Conservation (phyloP, 768 basidiomycete genomes). For the Suillus placidus region DNA sequence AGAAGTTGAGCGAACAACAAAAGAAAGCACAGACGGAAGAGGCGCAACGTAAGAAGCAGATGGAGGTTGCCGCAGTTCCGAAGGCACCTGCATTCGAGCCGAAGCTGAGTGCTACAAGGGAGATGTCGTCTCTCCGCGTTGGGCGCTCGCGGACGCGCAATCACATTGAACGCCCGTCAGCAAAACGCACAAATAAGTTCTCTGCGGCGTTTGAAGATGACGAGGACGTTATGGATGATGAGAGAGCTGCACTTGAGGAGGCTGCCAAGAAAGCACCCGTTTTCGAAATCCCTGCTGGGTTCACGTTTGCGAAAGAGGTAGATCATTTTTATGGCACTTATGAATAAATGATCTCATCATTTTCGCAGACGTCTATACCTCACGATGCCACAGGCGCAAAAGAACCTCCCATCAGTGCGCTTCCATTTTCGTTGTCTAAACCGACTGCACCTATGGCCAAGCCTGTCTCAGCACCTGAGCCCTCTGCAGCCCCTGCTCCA, state of each 20-base stretch:
- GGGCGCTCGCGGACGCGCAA: constrained; percentile 62
- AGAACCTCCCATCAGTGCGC: constrained; percentile 64
- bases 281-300: constrained; percentile 63
- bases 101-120: constrained; percentile 21
- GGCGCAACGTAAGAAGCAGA: constrained; percentile 10
- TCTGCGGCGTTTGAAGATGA: constrained; percentile 66
- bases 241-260: constrained; percentile 51
- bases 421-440: constrained; percentile 68
- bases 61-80: constrained; percentile 19
- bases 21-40: constrained; percentile 20
- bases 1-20: constrained; percentile 16
- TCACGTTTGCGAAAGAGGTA: constrained; percentile 69
- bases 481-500: constrained; percentile 11
- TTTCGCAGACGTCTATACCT: constrained; percentile 36
- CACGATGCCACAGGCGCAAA: constrained; percentile 50
- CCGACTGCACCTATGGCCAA: constrained; percentile 26
- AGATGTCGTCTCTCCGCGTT: constrained; percentile 61
- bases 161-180: constrained; percentile 60
- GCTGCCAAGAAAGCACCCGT: constrained; percentile 56
- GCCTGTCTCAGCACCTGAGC: constrained; percentile 15
- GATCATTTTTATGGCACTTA: constrained; percentile 26
- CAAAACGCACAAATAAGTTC: constrained; percentile 55
- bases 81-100: constrained; percentile 24
- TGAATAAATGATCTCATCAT: constrained; percentile 7
- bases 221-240: constrained; percentile 44